Percentiles rank a stretch among this genome's conserved stretches.
Conservation (phyloP, 2,329 filamentous ascomycete genomes). For the Conoideocrella luteorostrata region DNA sequence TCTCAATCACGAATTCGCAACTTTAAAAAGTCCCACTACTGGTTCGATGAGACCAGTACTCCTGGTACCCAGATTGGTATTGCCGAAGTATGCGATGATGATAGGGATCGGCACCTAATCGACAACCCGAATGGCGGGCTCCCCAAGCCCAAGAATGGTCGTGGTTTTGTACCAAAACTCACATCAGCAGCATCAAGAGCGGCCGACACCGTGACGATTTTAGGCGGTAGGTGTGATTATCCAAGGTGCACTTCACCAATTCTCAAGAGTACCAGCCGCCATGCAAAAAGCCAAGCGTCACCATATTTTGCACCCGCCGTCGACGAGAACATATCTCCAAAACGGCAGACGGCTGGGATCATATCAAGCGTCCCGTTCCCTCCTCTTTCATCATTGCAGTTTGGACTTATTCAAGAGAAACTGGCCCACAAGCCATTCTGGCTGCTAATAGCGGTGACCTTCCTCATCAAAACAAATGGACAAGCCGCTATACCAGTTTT, state of each 20-base stretch:
- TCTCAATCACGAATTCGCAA: too few species aligned
- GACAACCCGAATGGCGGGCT: too few species aligned
- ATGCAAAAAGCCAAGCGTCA: constrained; percentile 13
- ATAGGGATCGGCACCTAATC: neutral
- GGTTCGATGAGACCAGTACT: constrained; percentile 2
- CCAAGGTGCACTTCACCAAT: neutral
- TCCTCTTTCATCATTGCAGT: constrained; percentile 52
- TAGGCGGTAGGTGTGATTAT: neutral
- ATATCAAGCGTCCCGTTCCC: constrained; percentile 60
- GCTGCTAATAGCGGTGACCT: constrained; percentile 74
- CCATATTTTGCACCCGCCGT: constrained; percentile 25
- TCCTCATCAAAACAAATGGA: constrained; percentile 76
- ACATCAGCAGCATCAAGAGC: neutral
- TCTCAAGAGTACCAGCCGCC: neutral
- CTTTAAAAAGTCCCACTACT: neutral
- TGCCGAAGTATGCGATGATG: neutral
- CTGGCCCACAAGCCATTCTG: constrained; percentile 70
- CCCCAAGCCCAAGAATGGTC: too few species aligned
- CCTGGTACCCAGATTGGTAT: neutral
- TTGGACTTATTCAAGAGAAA: constrained; percentile 80
- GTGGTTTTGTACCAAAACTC: too few species aligned
- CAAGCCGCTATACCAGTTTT: constrained; percentile 70
- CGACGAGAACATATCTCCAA: constrained; percentile 14
- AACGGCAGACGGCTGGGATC: constrained; percentile 34
- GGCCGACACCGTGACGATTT: neutral